These are phyloP conservation scores for Candolleomyces efflorescens DNA, from an alignment of 768 basidiomycete species.

Conservation along the genomic window DNA sequence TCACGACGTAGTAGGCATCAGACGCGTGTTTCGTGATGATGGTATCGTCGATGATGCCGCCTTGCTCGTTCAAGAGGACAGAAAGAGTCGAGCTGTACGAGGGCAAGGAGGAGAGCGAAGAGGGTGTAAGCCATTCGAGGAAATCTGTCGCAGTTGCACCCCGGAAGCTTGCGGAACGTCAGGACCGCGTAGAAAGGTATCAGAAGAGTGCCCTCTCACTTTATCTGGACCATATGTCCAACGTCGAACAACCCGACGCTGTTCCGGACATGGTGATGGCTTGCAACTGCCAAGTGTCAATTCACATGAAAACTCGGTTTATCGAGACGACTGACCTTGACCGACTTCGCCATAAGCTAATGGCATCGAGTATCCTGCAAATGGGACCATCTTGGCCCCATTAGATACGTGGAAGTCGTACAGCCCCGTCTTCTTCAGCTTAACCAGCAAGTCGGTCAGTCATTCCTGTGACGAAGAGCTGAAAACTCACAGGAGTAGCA, in stretches of 20 bases:
- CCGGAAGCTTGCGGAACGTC: constrained; percentile 56
- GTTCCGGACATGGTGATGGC: constrained; percentile 84
- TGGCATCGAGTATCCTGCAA: constrained; percentile 96
- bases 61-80: constrained; percentile 80
- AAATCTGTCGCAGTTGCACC: constrained; percentile 76
- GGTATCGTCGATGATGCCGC: constrained; percentile 96
- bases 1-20: constrained; percentile 89
- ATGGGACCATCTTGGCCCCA: constrained; percentile 93
- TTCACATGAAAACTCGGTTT: background rate
- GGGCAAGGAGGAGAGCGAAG: constrained; percentile 62
- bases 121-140: constrained; percentile 87
- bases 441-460: background rate
- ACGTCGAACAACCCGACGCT: constrained; percentile 92
- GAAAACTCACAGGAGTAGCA: constrained; percentile 14
- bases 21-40: constrained; percentile 83
- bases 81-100: constrained; percentile 83
- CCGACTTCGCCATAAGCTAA: constrained; percentile 79
- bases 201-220: constrained; percentile 39
- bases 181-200: background rate
- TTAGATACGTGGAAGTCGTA: constrained; percentile 86
- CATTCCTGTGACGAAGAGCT: background rate
- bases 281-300: constrained; percentile 55
- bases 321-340: constrained; percentile 46
- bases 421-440: constrained; percentile 58
- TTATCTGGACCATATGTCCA: constrained; percentile 96